Base-by-base conservation (phyloP, 2,329 filamentous ascomycete genomes). In the Ophioceras dolichostomum region DNA sequence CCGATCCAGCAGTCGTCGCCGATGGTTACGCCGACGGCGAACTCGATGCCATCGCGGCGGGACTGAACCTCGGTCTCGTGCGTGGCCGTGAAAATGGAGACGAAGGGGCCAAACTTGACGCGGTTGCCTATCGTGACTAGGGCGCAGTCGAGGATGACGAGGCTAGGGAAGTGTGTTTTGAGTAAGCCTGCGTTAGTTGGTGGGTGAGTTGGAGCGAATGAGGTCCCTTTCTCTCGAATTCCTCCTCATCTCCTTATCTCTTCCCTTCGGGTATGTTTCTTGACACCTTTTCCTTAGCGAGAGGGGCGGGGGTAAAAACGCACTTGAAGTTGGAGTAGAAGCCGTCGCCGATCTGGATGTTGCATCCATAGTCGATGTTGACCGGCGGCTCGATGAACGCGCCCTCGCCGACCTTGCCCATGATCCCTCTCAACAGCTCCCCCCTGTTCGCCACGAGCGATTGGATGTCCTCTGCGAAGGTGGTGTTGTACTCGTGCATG, bases 71-170 rank as follows among this genome's bases (percentile, higher is more conserved):
- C 80, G 0, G 81, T 62, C 34, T 83, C 81, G 53, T 91, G 84
- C 0, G 75, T 80, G 1, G 73, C 83, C 2, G 75, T 73, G 50
- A 75, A 84, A 39, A 91, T 70, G 35, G 65, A 73, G 0, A 88
- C 80, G 47, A 76, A 79, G 0, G 83, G 80, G 0, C 80, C 84
- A 38, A 88, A 67, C 45, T 83, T 59, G 2, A 82, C 83, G 20
- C 83, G 70, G 19, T 79, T 68, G 0, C 83, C 83, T 33, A 88
- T 80, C 4, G 55, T 62, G 29, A 88, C 77, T 3, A 74, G 61
- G 45, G 75, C 81, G n/a, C 77, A 85, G 52, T 89, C 83, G 12
- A 87, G 61, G 41, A 87, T 78, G 2, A 75, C 73, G 39, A 69
- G 51, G 41, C 64, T 67, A 26, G 7, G 22, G n/a, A n/a, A n/a